Evolutionary conservation across 2,329 filamentous ascomycete species (phyloP), one percentile per base, ranked within the genome.

Genomic region (Fusarium fracticaudum): DNA sequence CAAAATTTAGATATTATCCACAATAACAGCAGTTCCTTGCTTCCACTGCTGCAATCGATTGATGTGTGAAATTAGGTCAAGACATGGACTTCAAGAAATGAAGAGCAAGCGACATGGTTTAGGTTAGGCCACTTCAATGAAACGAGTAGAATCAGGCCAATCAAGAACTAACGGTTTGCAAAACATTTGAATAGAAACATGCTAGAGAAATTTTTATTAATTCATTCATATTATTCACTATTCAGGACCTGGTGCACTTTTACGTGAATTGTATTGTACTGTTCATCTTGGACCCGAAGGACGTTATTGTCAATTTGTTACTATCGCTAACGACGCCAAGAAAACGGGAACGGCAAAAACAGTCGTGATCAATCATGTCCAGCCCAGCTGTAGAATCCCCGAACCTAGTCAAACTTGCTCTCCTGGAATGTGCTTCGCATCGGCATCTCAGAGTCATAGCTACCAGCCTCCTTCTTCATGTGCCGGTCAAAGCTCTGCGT

Each of bases 401-500:
- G 12, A 3, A 1, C 31, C 51, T 60, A 74, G 13, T 72, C 67
- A 38, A 74, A 73, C 22, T 48, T 62, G 18, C 33, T 58, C n/a
- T 80, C 61, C 6, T 75, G 81, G 60, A 83, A 84, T 10, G 81
- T 82, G 58, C 76, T 79, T 12, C 81, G 74, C 44, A 82, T 68
- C 6, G 82, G 81, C 51, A 84, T 40, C 3, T 83, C 82, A 2
- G 64, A 65, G 12, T 83, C 82, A 43, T 79, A 81, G 14, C 44
- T 60, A 1, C 80, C 81, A 50, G 81, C 77, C 48, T 83, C 79
- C 68, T 83, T 83, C 78, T 81, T 82, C 83, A 85, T 84, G 55
- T 85, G 83, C 37, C 77, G 75, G 24, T 85, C 83, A 66, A 85
- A 85, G 72, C 81, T 83, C 77, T 83, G 80, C 6, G 83, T 85